Evolutionary conservation across 768 basidiomycete genomes (phyloP).

Genomic region (Lentinula guzmanii): DNA sequence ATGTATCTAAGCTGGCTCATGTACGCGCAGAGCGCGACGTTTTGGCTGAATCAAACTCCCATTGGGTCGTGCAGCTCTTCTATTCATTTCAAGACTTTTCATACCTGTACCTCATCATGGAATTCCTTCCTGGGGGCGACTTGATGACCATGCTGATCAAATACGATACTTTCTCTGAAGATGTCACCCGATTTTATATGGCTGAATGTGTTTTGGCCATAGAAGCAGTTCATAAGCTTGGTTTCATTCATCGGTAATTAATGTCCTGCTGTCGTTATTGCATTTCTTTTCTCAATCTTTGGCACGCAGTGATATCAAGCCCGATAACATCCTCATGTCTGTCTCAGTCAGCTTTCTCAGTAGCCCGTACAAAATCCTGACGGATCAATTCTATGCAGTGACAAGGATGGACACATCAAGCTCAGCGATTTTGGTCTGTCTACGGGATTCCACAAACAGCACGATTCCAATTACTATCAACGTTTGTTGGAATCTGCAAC

Average conservation of each 20-base stretch:
- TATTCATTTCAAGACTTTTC: constrained; percentile 97
- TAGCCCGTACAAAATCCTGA: neutral
- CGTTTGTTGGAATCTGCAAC: constrained; percentile 67
- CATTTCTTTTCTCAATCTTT: constrained; percentile 1
- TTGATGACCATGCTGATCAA: constrained; percentile 99
- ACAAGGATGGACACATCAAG: constrained; percentile 95
- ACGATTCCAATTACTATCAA: constrained; percentile 94
- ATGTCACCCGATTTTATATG: constrained; percentile 96
- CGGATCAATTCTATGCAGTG: constrained; percentile 28
- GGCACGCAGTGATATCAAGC: constrained; percentile 85
- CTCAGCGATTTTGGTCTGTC: constrained; percentile 98
- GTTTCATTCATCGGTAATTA: constrained; percentile 91
- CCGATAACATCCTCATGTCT: constrained; percentile 79
- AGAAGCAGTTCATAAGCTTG: constrained; percentile 94
- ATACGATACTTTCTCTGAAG: constrained; percentile 98
- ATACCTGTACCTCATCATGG: constrained; percentile 97
- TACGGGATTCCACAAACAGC: constrained; percentile 98
- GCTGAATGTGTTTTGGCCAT: constrained; percentile 98
- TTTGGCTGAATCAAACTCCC: constrained; percentile 89
- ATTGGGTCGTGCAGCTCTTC: constrained; percentile 95
- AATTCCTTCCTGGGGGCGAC: constrained; percentile 97
- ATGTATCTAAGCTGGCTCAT: constrained; percentile 72
- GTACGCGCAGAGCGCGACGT: constrained; percentile 97
- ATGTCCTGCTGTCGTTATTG: neutral
- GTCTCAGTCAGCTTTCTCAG: constrained; percentile 29